Base-by-base conservation (phyloP, 2,329 filamentous ascomycete species). In the Clarireedia hainanense region DNA sequence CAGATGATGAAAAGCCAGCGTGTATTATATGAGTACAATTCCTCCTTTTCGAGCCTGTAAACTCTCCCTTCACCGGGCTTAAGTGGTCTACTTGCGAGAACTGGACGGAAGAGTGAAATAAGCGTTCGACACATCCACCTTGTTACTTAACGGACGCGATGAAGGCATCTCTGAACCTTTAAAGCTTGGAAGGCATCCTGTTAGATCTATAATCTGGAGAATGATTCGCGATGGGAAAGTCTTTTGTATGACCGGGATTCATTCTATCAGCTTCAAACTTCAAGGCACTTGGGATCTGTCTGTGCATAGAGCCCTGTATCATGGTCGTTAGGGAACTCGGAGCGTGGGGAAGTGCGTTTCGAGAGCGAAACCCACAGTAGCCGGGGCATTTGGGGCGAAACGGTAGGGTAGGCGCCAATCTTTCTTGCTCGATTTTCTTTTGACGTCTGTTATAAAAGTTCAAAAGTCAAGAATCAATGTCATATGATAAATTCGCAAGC, bases 1-100 rank as follows among this genome's bases (percentile, higher is more conserved):
- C 69, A 96, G 91, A 95, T 97, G 92, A 99, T 97, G 94, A 99
- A 95, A 96, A 89, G 89, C 83, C 85, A 86, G 89, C 84, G 92
- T 97, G 94, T 86, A 84, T 74, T 77, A 84, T 84, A 89, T 95
- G 94, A 97, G 79, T 78, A 72, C 73, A 79, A 80, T 88, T 79
- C 77, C 79, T 77, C 75, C 79, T 76, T 72, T 74, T 76, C 79
- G 76, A 77, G 76, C 80, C 76, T 76, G 76, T 76, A 80, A 82
- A 88, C 89, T 92, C 91, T 96, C 87, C 86, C 84, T 83, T 83
- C 75, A 80, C 75, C 76, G 84, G 88, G 91, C 91, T 88, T 72
- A 90, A 96, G 94, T 80, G 92, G 89, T 86, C 79, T 79, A 80
- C 75, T 76, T 80, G 83, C 73, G 75, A 75, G 76, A 76, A 78